A percentile compares a stretch with the other conserved stretches of the same genome.
phyloP scores from a whole-genome alignment of 2,329 filamentous ascomycete species.

The Arthrobotrys iridis region DNA sequence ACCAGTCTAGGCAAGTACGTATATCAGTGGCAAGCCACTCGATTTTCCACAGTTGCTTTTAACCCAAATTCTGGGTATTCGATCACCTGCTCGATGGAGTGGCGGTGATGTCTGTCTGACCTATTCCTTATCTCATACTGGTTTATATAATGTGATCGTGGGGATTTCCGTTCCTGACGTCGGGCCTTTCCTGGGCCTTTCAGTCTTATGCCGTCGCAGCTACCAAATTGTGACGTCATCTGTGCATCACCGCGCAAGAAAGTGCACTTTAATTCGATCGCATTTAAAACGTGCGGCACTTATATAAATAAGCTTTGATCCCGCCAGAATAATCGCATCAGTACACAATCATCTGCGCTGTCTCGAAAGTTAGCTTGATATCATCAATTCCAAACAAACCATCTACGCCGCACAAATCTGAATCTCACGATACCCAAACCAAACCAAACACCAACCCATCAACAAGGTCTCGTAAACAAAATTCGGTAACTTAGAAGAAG shows the following conservation, averaged over 20 bases:
- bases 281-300: not conserved
- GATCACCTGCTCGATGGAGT: not conserved
- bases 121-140: not conserved
- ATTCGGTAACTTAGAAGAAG: too few relatives aligned
- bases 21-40: too few relatives aligned
- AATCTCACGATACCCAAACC: not conserved
- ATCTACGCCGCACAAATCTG: not conserved
- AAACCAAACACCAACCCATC: not conserved
- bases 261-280: too few relatives aligned
- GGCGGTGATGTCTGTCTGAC: not conserved
- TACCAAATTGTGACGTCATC: slow-evolving; percentile 36
- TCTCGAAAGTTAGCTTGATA: not conserved
- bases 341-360: not conserved
- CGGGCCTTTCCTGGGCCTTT: slow-evolving; percentile 5
- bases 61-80: too few relatives aligned
- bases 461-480: too few relatives aligned
- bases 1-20: too few relatives aligned
- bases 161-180: not conserved
- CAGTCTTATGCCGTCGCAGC: not conserved
- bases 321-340: too few relatives aligned
- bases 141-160: not conserved
- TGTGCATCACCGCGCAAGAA: slow-evolving; percentile 28
- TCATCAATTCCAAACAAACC: not conserved
- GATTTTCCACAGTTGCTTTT: too few relatives aligned
- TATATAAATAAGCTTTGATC: slow-evolving; percentile 12